Evolutionary conservation across 192 early-diverging fungal genomes (phyloP).

Genomic region (Neocallimastix lanati): DNA sequence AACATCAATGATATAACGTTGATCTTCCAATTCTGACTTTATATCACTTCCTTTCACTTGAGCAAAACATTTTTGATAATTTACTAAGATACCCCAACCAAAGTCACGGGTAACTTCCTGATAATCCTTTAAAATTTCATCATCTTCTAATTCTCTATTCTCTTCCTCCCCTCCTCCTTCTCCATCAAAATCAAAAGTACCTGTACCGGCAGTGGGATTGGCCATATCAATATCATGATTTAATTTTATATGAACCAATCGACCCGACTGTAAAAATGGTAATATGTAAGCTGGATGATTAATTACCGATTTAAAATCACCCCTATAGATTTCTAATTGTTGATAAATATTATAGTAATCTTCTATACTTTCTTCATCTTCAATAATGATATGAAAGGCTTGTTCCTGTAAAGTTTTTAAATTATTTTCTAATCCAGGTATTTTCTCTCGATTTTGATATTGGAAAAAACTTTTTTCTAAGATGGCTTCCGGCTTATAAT

Average conservation of each 20-base stretch:
- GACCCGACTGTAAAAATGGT: slow-evolving; percentile 70
- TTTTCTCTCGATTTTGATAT: slow-evolving; percentile 65
- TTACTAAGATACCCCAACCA: slow-evolving; percentile 79
- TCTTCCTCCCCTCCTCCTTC: no score
- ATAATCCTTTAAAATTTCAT: slow-evolving; percentile 2
- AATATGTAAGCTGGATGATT: slow-evolving; percentile 62
- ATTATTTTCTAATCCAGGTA: slow-evolving; percentile 54
- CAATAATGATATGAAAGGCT: slow-evolving; percentile 28
- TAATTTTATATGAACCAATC: slow-evolving; percentile 37
- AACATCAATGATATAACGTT: slow-evolving; percentile 60
- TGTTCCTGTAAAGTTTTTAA: slow-evolving; percentile 29
- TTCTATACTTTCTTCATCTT: slow-evolving; percentile 47
- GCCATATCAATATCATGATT: slow-evolving; percentile 8
- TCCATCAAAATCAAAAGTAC: no score
- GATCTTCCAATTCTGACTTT: slow-evolving; percentile 12
- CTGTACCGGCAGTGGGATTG: no score
- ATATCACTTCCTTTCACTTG: slow-evolving; percentile 5
- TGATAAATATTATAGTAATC: slow-evolving; percentile 57
- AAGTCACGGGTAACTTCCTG: slow-evolving; percentile 40
- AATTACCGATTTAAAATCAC: slow-evolving; percentile 55
- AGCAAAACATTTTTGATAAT: slow-evolving; percentile 34
- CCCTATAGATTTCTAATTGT: slow-evolving; percentile 40
- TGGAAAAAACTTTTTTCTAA: slow-evolving; percentile 79
- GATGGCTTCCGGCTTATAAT: slow-evolving; percentile 78
- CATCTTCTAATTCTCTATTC: background rate